Conservation (phyloP, 345 rosid genomes). For the rapeseed (Brassica napus) region Da-Ae NC_063437.1:17783001-17783500, state of each 20-base stretch:
- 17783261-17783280: constrained; percentile 37
- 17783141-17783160: not conserved
- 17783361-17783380: constrained; percentile 7
- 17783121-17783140: not conserved
- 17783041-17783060: not conserved
- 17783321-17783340: not conserved
- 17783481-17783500: not conserved
- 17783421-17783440: constrained; percentile 25
- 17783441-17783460: constrained; percentile 23
- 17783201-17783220: constrained; percentile 23
- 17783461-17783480: constrained; percentile 28
- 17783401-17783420: constrained; percentile 34
- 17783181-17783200: not conserved
- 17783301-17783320: not conserved
- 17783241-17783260: constrained; percentile 28
- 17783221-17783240: not conserved
- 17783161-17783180: constrained; percentile 7
- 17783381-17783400: constrained; percentile 40
- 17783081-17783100: not conserved
- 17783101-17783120: not conserved
- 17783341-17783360: constrained; percentile 12
- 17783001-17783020: too few species aligned
- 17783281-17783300: constrained; percentile 33
- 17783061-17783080: not conserved
- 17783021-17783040: not conserved